Evolutionary conservation across 257 asterid genomes (phyloP), one percentile per base, ranked within the genome.

Genomic region (Solanum clarkiae): DNA sequence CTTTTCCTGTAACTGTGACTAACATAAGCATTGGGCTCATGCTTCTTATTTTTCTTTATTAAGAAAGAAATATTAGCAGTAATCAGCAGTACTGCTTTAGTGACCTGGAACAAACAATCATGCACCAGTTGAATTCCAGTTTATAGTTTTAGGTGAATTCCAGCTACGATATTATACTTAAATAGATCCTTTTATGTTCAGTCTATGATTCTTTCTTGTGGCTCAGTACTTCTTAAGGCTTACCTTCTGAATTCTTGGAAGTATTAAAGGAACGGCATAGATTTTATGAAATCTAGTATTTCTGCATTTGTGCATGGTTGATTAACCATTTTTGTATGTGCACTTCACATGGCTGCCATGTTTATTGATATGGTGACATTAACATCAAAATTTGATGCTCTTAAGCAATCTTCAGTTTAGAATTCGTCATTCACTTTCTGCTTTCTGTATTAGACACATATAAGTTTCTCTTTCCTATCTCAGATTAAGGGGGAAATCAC

Each of bases 401-500:
- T 24, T 51, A 51, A 51, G 47, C 47, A 53, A 77, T 26, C 59
- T 49, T 49, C 82, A 53, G n/a, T 14, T 47, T 49, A 79, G 26
- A 29, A 79, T 9, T 53, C 4, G 42, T 77, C 42, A 29, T 80
- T 87, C 40, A 66, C 82, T 55, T 80, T 42, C 72, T 80, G 17
- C 15, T 57, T n/a, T 12, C 81, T 22, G 81, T 15, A 47, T 49
- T 53, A 10, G 53, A 51, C 70, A 49, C 32, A 53, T 79, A 24
- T 29, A 26, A 45, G 16, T 16, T 74, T 86, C 53, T 65, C 65
- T 87, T 84, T 63, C 77, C 87, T 83, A 85, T 88, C 84, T 85
- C 90, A 96, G 99, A 79, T 91, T 84, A 94, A 92, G 91, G 95
- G 97, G 88, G 99, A 96, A 88, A 90, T 96, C 82, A 89, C 97